phyloP scores from a whole-genome alignment of 441 rosid genomes.

The Melastoma candidum region DNA sequence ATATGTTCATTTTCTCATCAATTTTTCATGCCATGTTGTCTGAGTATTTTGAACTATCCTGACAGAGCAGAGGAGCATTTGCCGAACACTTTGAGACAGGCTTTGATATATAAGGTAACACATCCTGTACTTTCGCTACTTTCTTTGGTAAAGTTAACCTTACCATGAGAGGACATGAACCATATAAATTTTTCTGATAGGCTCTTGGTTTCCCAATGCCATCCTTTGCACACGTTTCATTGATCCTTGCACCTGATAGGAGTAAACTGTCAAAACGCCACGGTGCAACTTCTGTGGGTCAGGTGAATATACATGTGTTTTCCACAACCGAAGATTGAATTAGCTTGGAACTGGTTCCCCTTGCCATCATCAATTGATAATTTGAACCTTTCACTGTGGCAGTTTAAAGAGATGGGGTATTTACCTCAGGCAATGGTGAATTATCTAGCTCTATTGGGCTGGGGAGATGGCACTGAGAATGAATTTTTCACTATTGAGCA shows the following conservation, averaged over 20 bases:
- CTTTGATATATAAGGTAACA: constrained; percentile 73
- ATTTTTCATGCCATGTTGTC: constrained; percentile 1
- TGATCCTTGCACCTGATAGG: constrained; percentile 92
- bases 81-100: constrained; percentile 88
- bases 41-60: constrained; percentile 14
- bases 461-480: constrained; percentile 97
- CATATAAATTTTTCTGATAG: constrained; percentile 28
- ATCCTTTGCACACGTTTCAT: constrained; percentile 80
- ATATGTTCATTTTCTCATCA: not conserved
- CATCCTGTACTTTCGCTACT: not conserved
- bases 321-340: no score
- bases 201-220: constrained; percentile 94
- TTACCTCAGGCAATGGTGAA: constrained; percentile 91
- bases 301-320: constrained; percentile 25
- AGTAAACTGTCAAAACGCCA: constrained; percentile 93
- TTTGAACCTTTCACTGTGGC: constrained; percentile 8
- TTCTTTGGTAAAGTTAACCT: constrained; percentile 8
- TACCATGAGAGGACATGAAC: constrained; percentile 7
- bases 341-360: no score
- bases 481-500: constrained; percentile 79
- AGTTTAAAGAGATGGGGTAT: constrained; percentile 94
- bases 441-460: constrained; percentile 88
- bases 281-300: constrained; percentile 97
- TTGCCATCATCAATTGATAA: no score
- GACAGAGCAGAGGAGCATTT: constrained; percentile 92